Conservation (phyloP, 2,329 filamentous ascomycete genomes). For the Sodiomyces alkalinus region DNA sequence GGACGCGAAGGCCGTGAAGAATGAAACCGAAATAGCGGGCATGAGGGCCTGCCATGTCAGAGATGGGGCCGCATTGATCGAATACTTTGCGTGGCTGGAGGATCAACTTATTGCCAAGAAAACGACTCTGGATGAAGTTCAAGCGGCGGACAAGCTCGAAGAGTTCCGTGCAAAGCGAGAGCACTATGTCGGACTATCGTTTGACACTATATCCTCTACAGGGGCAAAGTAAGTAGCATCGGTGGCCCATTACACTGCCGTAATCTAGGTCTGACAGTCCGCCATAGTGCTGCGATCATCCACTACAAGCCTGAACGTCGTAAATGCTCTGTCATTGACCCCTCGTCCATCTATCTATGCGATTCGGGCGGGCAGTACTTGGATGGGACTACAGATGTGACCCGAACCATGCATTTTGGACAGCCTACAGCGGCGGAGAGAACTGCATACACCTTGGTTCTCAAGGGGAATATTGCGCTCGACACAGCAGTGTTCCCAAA, state of each 20-base stretch:
- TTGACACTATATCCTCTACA: conserved; percentile 90
- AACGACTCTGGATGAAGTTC: conserved; percentile 66
- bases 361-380: conserved; percentile 95
- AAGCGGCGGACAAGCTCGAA: conserved; percentile 84
- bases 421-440: conserved; percentile 69
- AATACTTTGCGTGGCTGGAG: conserved; percentile 96
- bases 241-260: not conserved
- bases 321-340: conserved; percentile 70
- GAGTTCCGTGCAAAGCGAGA: conserved; percentile 51
- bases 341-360: conserved; percentile 77
- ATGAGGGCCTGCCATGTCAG: conserved; percentile 91
- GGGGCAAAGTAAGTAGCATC: conserved; percentile 48
- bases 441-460: conserved; percentile 81
- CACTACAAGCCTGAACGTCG: conserved; percentile 86
- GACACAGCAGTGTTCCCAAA: conserved; percentile 84
- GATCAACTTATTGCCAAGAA: conserved; percentile 67
- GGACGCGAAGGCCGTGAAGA: conserved; percentile 91
- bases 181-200: conserved; percentile 79
- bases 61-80: conserved; percentile 77
- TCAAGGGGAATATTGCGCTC: conserved; percentile 86
- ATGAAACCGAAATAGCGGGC: conserved; percentile 72
- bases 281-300: conserved; percentile 70
- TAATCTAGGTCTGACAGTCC: not conserved
- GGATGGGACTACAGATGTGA: conserved; percentile 93
- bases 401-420: conserved; percentile 84